Conservation (phyloP, 2,329 filamentous ascomycete species). For the Diplodia scrobiculata region DNA sequence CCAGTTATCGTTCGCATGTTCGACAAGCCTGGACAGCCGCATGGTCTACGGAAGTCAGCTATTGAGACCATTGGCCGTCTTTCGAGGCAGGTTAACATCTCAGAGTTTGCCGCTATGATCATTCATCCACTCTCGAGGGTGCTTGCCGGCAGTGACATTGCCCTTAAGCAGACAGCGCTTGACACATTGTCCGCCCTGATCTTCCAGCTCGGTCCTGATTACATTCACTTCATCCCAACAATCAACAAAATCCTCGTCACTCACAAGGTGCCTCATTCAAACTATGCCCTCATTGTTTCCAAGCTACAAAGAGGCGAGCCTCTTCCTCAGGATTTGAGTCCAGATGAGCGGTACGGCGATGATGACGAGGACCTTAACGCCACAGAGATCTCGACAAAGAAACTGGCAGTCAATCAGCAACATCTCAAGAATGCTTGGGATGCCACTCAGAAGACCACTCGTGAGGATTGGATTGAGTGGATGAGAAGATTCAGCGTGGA, state of each 20-base stretch:
- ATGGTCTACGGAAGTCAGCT: constrained; percentile 77
- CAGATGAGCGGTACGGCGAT: constrained; percentile 76
- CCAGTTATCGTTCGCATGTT: constrained; percentile 94
- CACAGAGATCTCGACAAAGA: constrained; percentile 85
- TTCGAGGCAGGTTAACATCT: constrained; percentile 93
- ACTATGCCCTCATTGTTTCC: constrained; percentile 87
- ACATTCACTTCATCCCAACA: constrained; percentile 88
- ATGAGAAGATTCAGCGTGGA: constrained; percentile 95
- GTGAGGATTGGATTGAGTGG: constrained; percentile 99
- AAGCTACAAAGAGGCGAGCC: constrained; percentile 94
- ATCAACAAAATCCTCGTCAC: constrained; percentile 81
- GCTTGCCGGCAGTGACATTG: constrained; percentile 70
- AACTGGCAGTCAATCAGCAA: constrained; percentile 94
- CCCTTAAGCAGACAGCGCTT: constrained; percentile 76
- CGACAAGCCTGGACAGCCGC: constrained; percentile 80
- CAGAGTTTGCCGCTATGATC: constrained; percentile 94
- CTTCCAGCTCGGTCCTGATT: constrained; percentile 93
- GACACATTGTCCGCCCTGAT: constrained; percentile 95
- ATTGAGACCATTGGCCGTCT: constrained; percentile 95
- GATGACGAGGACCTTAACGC: constrained; percentile 78
- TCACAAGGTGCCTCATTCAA: constrained; percentile 82
- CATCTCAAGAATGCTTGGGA: constrained; percentile 98
- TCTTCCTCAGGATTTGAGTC: constrained; percentile 90
- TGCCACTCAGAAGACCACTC: constrained; percentile 91
- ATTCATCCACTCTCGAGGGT: constrained; percentile 90